Evolutionary conservation across 176 grass and related monocot species (phyloP).

Genomic region (Oryza meyeriana): DNA sequence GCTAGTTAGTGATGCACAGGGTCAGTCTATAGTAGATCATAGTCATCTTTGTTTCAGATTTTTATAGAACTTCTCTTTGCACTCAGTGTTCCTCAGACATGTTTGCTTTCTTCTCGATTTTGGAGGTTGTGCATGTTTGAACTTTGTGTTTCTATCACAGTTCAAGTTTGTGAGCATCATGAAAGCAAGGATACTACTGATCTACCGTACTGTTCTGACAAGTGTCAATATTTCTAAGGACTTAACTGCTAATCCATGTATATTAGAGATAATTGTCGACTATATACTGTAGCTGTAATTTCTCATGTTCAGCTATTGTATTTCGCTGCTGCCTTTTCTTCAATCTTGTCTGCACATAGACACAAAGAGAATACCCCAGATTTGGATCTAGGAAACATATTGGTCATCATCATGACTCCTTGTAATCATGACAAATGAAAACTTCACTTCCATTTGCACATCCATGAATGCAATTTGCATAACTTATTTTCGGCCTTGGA

Average conservation of each 20-base stretch:
- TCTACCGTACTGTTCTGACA: neutral
- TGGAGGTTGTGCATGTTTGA: neutral
- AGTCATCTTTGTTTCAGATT: neutral
- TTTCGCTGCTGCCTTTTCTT: neutral
- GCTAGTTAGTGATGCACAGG: constrained; percentile 6
- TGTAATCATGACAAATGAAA: neutral
- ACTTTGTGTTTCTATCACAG: neutral
- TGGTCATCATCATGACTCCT: neutral
- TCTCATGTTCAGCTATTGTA: neutral
- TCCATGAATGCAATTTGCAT: neutral
- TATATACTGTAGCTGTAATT: neutral
- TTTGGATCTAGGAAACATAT: neutral
- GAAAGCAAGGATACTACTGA: neutral
- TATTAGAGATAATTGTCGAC: neutral
- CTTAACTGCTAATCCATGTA: neutral
- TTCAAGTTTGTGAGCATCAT: neutral
- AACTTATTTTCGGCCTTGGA: too few species aligned
- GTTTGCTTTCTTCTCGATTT: neutral
- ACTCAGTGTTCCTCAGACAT: neutral
- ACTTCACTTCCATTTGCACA: neutral
- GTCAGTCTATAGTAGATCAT: neutral
- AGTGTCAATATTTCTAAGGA: neutral
- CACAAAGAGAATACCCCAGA: neutral
- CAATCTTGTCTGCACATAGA: neutral
- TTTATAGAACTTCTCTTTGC: neutral